A percentile compares a stretch with the other conserved stretches of the same genome.
These are phyloP conservation scores for Trichosporon inkin DNA, from an alignment of 1,284 basidiomycete species.

Conservation along the genomic window DNA sequence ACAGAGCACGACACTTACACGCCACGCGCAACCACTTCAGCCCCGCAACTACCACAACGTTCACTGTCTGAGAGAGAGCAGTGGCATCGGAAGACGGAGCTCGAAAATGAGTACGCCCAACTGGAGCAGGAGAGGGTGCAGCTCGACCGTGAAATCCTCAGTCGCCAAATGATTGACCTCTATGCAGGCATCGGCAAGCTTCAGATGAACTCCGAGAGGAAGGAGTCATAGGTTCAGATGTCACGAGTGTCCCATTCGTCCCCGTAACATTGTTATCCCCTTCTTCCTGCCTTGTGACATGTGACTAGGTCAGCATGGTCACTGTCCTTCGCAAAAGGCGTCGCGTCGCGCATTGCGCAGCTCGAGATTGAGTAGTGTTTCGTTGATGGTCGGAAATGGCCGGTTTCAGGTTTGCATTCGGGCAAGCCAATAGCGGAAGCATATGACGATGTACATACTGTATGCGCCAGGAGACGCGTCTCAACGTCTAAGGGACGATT, in stretches of 20 bases:
- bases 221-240: not conserved
- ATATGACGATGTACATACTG: too few relatives aligned
- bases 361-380: too few relatives aligned
- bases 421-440: too few relatives aligned
- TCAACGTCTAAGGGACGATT: not conserved
- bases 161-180: not conserved
- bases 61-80: not conserved
- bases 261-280: too few relatives aligned
- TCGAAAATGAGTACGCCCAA: slow-evolving; percentile 2
- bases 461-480: too few relatives aligned
- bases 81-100: not conserved
- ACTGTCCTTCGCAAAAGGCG: too few relatives aligned
- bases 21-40: not conserved
- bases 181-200: slow-evolving; percentile 3
- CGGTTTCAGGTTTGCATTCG: too few relatives aligned
- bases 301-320: too few relatives aligned
- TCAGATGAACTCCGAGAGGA: not conserved
- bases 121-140: slow-evolving; percentile 10
- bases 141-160: not conserved
- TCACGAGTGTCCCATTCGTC: too few relatives aligned
- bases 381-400: too few relatives aligned
- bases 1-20: not conserved
- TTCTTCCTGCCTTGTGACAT: too few relatives aligned
- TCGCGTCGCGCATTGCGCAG: too few relatives aligned
- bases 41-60: not conserved